Percentiles rank a stretch among this genome's conserved stretches.
Evolutionary conservation across 257 asterid species (phyloP).

Genomic region (Dorcoceras hygrometricum): DNA sequence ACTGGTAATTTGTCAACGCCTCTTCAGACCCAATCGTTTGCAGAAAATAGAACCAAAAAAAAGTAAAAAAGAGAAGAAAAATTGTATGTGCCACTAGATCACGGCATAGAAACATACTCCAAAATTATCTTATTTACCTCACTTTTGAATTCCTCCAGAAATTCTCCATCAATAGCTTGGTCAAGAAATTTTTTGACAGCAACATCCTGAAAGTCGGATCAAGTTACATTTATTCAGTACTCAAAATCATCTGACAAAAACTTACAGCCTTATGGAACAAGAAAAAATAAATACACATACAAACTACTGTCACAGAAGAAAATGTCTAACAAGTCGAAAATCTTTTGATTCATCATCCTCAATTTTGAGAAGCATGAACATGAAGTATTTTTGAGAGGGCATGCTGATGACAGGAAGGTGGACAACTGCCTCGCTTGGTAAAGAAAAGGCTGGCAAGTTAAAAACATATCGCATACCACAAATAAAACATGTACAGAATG

Average conservation of each 20-base stretch:
- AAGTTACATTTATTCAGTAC: conserved; percentile 24
- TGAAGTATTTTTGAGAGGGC: neutral
- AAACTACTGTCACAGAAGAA: conserved; percentile 10
- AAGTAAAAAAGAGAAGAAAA: no score
- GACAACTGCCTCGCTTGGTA: conserved; percentile 5
- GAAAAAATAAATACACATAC: conserved; percentile 14
- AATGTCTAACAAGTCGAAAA: conserved; percentile 7
- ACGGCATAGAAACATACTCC: neutral
- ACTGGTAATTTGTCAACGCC: neutral
- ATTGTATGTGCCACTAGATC: neutral
- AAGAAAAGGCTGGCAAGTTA: neutral
- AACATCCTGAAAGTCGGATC: conserved; percentile 69
- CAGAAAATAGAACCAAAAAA: neutral
- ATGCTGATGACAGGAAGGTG: neutral
- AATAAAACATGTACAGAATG: neutral
- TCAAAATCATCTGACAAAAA: conserved; percentile 20
- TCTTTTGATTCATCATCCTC: neutral
- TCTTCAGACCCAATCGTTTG: neutral
- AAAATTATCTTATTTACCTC: conserved; percentile 53
- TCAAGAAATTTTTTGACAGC: conserved; percentile 93
- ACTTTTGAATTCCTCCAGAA: conserved; percentile 93
- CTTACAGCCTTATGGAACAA: conserved; percentile 20
- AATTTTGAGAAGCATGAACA: neutral
- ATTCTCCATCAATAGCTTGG: conserved; percentile 84
- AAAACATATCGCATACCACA: neutral